Evolutionary conservation across 805 yeast species (phyloP).

Genomic region (Komagataella kurtzmanii): DNA sequence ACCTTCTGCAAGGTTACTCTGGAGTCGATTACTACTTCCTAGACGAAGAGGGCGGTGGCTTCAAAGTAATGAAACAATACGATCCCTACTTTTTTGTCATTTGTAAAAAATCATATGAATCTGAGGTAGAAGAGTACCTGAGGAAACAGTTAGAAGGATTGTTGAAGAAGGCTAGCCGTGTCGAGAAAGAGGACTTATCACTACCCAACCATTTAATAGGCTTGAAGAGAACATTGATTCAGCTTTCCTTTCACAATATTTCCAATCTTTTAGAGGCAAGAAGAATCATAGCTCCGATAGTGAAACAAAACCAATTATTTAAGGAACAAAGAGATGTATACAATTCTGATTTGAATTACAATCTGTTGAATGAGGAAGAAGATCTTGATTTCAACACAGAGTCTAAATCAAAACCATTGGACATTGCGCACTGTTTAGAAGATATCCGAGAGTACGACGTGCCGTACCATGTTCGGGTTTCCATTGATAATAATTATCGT

Average conservation of each 20-base stretch:
- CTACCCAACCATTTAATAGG: conserved; percentile 85
- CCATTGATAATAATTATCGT: conserved; percentile 78
- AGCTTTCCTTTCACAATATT: conserved; percentile 62
- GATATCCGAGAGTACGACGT: conserved; percentile 93
- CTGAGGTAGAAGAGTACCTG: conserved; percentile 78
- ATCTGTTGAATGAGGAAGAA: conserved; percentile 16
- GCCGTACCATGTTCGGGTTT: conserved; percentile 90
- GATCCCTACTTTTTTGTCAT: conserved; percentile 80
- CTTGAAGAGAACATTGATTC: conserved; percentile 45
- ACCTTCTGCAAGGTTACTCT: conserved; percentile 51
- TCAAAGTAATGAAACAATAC: conserved; percentile 70
- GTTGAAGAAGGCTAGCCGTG: conserved; percentile 40
- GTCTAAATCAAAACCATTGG: conserved; percentile 16
- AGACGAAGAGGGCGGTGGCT: conserved; percentile 94
- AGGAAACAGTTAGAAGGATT: conserved; percentile 52
- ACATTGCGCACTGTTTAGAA: conserved; percentile 52
- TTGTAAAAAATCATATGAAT: conserved; percentile 44
- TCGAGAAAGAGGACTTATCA: conserved; percentile 66
- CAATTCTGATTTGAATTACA: conserved; percentile 31
- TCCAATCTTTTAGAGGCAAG: conserved; percentile 68
- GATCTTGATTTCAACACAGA: conserved; percentile 13
- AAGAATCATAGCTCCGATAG: conserved; percentile 52
- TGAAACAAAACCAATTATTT: conserved; percentile 49
- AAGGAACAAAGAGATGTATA: conserved; percentile 58
- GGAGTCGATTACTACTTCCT: conserved; percentile 92